Conservation (phyloP, 345 rosid genomes). For the Cardiospermum halicacabum region DNA sequence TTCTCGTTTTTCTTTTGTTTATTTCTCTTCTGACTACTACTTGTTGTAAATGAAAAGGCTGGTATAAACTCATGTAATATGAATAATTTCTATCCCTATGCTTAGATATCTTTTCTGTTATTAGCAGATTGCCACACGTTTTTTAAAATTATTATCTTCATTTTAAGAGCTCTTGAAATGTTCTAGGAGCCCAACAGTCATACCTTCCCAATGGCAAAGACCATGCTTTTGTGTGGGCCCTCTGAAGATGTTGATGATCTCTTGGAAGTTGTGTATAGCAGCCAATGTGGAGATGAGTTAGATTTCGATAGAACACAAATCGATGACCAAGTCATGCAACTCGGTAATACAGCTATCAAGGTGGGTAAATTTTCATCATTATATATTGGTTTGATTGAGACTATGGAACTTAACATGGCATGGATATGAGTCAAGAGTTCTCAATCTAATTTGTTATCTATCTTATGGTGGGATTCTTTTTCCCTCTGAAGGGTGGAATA, state of each 20-base stretch:
- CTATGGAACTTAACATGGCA: neutral
- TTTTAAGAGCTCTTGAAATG: neutral
- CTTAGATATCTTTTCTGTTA: neutral
- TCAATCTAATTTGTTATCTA: neutral
- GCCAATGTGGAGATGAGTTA: conserved; percentile 24
- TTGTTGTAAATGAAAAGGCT: neutral
- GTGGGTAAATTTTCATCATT: conserved; percentile 16
- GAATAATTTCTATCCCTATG: neutral
- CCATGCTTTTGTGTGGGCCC: conserved; percentile 26
- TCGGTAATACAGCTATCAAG: conserved; percentile 37
- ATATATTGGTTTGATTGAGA: neutral
- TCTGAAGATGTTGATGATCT: conserved; percentile 22
- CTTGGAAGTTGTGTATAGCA: conserved; percentile 26
- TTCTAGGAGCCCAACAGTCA: conserved; percentile 10
- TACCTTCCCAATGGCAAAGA: conserved; percentile 22
- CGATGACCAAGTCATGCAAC: conserved; percentile 22
- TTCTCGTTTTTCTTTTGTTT: neutral
- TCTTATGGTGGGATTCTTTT: neutral
- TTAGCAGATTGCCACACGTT: too few species aligned
- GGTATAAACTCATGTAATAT: neutral
- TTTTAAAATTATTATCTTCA: neutral
- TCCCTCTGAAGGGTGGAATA: neutral
- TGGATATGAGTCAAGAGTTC: neutral
- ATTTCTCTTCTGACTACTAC: neutral
- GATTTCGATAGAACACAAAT: conserved; percentile 15